These are phyloP conservation scores for Scutellaria barbata DNA, from an alignment of 257 asterid genomes.

Conservation along the genomic window DNA sequence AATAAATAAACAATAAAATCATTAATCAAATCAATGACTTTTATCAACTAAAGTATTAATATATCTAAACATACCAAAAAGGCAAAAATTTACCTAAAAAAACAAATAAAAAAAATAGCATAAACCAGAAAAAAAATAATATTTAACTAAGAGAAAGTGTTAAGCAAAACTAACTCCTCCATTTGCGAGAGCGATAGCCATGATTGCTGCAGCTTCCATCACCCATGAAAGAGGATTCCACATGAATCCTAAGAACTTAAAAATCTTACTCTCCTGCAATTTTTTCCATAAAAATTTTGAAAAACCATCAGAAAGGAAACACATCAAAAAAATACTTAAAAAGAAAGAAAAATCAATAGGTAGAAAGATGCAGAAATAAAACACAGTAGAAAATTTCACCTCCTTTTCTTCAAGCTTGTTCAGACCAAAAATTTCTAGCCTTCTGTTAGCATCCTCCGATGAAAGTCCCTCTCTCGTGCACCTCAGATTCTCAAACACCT, in stretches of 20 bases:
- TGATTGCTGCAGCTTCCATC: conserved; percentile 67
- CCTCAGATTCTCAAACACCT: conserved; percentile 66
- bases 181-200: conserved; percentile 64
- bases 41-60: conserved; percentile 5
- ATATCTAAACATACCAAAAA: background rate
- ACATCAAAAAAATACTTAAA: background rate
- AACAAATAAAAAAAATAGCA: background rate
- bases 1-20: background rate
- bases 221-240: conserved; percentile 69
- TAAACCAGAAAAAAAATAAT: background rate
- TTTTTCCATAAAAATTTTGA: conserved; percentile 10
- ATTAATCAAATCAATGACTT: conserved; percentile 9
- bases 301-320: background rate
- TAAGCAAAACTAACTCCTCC: conserved; percentile 52
- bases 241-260: conserved; percentile 61
- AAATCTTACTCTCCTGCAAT: conserved; percentile 55
- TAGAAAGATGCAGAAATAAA: background rate
- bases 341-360: background rate
- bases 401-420: conserved; percentile 81
- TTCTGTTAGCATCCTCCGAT: conserved; percentile 49
- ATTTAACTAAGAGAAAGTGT: conserved; percentile 18
- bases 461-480: conserved; percentile 66
- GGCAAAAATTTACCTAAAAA: background rate
- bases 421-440: conserved; percentile 66
- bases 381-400: conserved; percentile 40